phyloP scores from a whole-genome alignment of 1,284 basidiomycete genomes.

The Ustilago esculenta region DNA sequence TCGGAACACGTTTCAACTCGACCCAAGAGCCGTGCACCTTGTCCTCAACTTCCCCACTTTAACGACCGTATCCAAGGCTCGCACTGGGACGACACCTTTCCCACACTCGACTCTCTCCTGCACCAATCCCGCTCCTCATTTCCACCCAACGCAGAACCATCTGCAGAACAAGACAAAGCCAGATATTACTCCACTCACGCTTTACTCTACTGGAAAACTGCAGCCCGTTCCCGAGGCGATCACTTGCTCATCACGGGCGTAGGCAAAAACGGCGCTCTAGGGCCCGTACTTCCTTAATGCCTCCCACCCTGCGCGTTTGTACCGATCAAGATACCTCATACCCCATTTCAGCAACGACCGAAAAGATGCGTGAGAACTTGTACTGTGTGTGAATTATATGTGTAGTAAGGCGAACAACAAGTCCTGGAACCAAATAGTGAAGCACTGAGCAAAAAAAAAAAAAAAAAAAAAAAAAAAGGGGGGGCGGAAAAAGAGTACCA shows the following conservation, averaged over 20 bases:
- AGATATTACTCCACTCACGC: conserved; percentile 1
- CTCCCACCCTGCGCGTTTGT: neutral
- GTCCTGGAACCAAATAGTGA: neutral
- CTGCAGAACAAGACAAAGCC: too few species aligned
- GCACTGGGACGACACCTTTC: conserved; percentile 26
- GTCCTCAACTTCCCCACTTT: conserved; percentile 22
- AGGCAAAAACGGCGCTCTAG: conserved; percentile 36
- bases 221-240: conserved; percentile 30
- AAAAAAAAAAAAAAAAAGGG: neutral
- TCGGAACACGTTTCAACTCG: neutral
- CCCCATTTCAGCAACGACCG: neutral
- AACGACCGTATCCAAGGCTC: conserved; percentile 35
- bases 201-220: conserved; percentile 24
- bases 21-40: neutral
- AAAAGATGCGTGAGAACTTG: conserved; percentile 1
- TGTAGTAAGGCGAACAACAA: neutral
- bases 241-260: conserved; percentile 38
- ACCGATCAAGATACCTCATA: conserved; percentile 1
- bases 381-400: conserved; percentile 1
- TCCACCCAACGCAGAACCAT: too few species aligned
- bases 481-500: neutral
- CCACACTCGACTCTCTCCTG: neutral
- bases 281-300: conserved; percentile 10
- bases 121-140: too few species aligned
- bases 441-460: neutral